Evolutionary conservation across 768 basidiomycete species (phyloP).

Genomic region (Arthromyces matolae): DNA sequence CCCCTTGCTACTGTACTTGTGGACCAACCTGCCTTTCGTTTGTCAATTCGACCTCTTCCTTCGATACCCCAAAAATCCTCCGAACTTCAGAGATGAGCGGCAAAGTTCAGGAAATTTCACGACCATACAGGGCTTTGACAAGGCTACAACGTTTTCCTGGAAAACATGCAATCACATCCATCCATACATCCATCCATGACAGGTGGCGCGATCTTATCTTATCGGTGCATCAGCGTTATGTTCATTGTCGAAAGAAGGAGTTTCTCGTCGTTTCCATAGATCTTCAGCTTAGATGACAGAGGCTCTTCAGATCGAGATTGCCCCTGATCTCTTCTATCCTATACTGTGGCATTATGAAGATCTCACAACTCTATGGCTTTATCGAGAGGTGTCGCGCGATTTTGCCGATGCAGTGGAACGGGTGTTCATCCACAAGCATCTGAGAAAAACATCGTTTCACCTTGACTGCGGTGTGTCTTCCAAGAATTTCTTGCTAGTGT

Average conservation of each 20-base stretch:
- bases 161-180: too few species aligned
- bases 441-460: neutral
- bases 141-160: too few species aligned
- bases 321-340: neutral
- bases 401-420: constrained; percentile 4
- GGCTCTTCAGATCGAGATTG: neutral
- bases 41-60: too few species aligned
- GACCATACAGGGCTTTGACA: too few species aligned
- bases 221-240: too few species aligned
- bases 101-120: too few species aligned
- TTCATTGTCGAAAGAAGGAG: too few species aligned
- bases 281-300: neutral
- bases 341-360: constrained; percentile 2
- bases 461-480: neutral
- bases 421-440: neutral
- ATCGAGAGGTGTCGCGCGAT: constrained; percentile 1
- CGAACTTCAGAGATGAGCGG: too few species aligned
- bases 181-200: neutral
- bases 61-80: too few species aligned
- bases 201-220: neutral
- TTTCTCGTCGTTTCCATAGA: too few species aligned
- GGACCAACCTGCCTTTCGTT: too few species aligned
- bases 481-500: neutral
- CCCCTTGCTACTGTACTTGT: too few species aligned
- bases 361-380: neutral